A percentile compares a stretch with the other conserved stretches of the same genome.
These are phyloP conservation scores for Salix exigua DNA, from an alignment of 345 rosid species.

Conservation along the genomic window DNA sequence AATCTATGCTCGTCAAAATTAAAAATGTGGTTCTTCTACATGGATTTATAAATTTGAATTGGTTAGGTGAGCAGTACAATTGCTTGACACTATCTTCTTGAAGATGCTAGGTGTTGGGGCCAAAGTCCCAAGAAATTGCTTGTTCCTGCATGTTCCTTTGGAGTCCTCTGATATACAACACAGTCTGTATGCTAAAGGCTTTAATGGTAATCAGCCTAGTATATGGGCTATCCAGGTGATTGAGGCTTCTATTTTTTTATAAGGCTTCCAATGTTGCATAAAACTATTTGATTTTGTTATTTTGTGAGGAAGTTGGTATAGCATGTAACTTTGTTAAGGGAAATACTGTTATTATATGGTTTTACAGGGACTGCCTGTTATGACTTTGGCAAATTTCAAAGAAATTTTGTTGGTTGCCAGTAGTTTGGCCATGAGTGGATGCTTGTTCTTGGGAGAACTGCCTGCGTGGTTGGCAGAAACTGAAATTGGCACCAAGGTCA, in stretches of 20 bases:
- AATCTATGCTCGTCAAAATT: neutral
- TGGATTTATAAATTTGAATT: constrained; percentile 1
- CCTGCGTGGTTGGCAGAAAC: constrained; percentile 58
- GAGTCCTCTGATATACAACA: constrained; percentile 47
- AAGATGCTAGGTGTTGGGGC: constrained; percentile 72
- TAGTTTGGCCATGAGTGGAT: constrained; percentile 61
- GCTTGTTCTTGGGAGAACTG: constrained; percentile 68
- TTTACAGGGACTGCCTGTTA: constrained; percentile 61
- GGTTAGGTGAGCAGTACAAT: neutral
- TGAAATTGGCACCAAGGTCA: constrained; percentile 50
- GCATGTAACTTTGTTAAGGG: constrained; percentile 8
- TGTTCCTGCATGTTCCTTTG: constrained; percentile 65
- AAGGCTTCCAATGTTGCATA: neutral
- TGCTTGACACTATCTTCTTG: constrained; percentile 21
- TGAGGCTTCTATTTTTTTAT: neutral
- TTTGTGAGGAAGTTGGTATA: neutral
- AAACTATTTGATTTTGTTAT: too few species aligned
- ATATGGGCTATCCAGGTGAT: constrained; percentile 86
- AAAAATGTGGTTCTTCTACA: neutral
- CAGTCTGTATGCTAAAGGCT: constrained; percentile 53
- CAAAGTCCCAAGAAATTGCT: constrained; percentile 64
- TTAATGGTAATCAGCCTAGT: constrained; percentile 68
- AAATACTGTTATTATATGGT: neutral
- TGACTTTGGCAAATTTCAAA: constrained; percentile 59
- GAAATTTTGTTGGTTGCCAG: constrained; percentile 52